phyloP scores from a whole-genome alignment of 2,329 filamentous ascomycete genomes.

The Microdochium trichocladiopsis region DNA sequence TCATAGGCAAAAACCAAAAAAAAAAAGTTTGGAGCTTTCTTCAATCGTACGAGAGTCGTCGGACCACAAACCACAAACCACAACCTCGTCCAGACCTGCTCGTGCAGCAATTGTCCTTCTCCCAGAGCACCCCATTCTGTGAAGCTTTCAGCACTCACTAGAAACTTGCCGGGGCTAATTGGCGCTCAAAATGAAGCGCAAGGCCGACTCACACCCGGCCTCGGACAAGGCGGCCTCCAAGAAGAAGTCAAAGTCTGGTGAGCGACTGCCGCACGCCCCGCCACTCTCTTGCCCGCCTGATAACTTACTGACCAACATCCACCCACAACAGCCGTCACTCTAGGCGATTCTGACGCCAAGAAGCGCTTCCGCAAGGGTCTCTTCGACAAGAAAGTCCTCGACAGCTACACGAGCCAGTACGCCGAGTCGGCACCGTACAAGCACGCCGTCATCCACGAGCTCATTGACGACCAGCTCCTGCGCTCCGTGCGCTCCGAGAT shows the following conservation, averaged over 20 bases:
- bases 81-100: background rate
- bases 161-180: too few species aligned
- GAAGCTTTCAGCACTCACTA: too few species aligned
- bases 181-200: slow-evolving; percentile 48
- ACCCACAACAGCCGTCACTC: background rate
- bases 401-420: slow-evolving; percentile 55
- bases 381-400: slow-evolving; percentile 52
- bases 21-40: slow-evolving; percentile 1
- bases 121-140: too few species aligned
- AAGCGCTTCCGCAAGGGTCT: slow-evolving; percentile 59
- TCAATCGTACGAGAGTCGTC: slow-evolving; percentile 1
- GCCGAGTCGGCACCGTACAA: slow-evolving; percentile 69
- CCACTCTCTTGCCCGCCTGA: background rate
- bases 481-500: slow-evolving; percentile 86
- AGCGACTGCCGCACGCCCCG: background rate
- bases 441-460: slow-evolving; percentile 77
- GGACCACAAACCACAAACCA: background rate
- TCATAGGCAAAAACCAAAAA: background rate
- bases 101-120: too few species aligned
- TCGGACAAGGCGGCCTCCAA: slow-evolving; percentile 41
- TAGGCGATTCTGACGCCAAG: slow-evolving; percentile 36
- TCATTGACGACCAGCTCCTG: slow-evolving; percentile 76
- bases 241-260: slow-evolving; percentile 30
- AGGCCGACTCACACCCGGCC: slow-evolving; percentile 40
- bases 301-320: background rate